phyloP scores from a whole-genome alignment of 306 rosid species.

The Gynostemma pentaphyllum region DNA sequence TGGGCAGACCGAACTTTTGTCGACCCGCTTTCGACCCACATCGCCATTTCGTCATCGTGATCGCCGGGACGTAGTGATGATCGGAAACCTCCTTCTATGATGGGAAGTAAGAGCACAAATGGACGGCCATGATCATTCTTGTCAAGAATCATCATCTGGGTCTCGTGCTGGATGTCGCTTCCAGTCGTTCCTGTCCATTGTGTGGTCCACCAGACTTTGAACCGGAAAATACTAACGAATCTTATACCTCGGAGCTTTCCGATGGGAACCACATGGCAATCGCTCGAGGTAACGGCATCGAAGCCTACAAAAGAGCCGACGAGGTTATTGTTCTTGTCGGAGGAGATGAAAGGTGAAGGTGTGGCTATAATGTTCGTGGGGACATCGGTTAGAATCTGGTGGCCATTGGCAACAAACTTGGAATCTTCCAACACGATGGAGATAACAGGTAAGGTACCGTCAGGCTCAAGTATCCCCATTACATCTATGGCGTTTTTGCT shows the following conservation, averaged over 20 bases:
- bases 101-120: slow-evolving; percentile 46
- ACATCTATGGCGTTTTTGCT: slow-evolving; percentile 16
- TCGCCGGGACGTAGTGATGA: slow-evolving; percentile 33
- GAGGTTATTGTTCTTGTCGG: slow-evolving; percentile 2
- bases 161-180: slow-evolving; percentile 36
- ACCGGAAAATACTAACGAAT: slow-evolving; percentile 54
- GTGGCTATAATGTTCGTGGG: slow-evolving; percentile 37
- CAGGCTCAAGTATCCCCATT: slow-evolving; percentile 5
- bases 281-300: slow-evolving; percentile 16
- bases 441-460: neutral
- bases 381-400: slow-evolving; percentile 41
- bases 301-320: slow-evolving; percentile 55
- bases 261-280: slow-evolving; percentile 34
- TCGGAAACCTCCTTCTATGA: slow-evolving; percentile 49
- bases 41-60: slow-evolving; percentile 17
- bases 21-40: slow-evolving; percentile 68
- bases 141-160: slow-evolving; percentile 46
- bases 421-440: slow-evolving; percentile 29
- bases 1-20: slow-evolving; percentile 23
- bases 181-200: slow-evolving; percentile 48
- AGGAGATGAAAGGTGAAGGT: slow-evolving; percentile 11
- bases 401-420: slow-evolving; percentile 37
- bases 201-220: slow-evolving; percentile 78
- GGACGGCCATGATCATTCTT: slow-evolving; percentile 26
- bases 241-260: slow-evolving; percentile 32